Evolutionary conservation across 1,284 basidiomycete species (phyloP), one percentile per base, ranked within the genome.

Genomic region (Cryptococcus sp.): DNA sequence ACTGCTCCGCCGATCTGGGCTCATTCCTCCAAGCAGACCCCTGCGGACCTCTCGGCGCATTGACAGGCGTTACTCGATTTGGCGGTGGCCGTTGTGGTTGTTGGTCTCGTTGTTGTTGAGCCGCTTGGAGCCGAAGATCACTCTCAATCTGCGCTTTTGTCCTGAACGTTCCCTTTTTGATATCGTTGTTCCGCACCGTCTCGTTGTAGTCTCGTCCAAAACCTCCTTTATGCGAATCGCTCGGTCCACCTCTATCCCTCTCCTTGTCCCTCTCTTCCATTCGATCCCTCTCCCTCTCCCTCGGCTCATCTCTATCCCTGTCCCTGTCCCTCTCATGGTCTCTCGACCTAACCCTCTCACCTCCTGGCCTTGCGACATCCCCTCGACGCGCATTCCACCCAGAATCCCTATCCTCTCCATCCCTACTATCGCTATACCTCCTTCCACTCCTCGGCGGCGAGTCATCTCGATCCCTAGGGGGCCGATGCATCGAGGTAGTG

Each of bases 241-340:
- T 12, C 19, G n/a, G 18, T 23, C 18, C 18, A 38, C n/a, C 37
- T 38, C 22, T 38, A 21, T 38, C 19, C 12, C 37, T 23, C 7
- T 25, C 41, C 16, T 26, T 40, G 11, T 40, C 12, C 39, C 31
- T 21, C 5, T n/a, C 18, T 21, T 24, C 11, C 22, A 14, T 42
- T 5, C 21, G 16, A 5, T 16, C 31, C 26, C 19, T 32, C 26
- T 43, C 42, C 40, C 25, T 16, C 7, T 31, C 40, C 16, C 23
- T n/a, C 25, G n/a, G 40, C n/a, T 24, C n/a, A 32, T 22, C 28
- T 21, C 42, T 14, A 10, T 37, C 35, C 31, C 31, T 34, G 25
- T 50, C 41, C 1, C 43, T 18, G 28, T 48, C 18, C 23, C 48
- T 10, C 34, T 45, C 37, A 34, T 36, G 21, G 39, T 48, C 36